phyloP scores from a whole-genome alignment of 306 rosid genomes.

The Carpinus fangiana region DNA sequence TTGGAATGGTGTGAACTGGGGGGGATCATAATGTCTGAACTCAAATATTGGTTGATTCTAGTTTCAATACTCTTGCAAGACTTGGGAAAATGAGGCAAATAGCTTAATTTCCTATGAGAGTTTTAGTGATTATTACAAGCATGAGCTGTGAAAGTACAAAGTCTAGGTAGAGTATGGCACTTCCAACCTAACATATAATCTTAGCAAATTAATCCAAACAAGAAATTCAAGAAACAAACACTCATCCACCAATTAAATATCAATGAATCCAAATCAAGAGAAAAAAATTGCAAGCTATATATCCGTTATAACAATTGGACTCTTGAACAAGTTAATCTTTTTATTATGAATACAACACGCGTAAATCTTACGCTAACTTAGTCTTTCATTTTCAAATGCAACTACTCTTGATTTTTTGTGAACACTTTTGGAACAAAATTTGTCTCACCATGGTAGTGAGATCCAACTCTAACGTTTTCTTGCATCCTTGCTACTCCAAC shows the following conservation, averaged over 20 bases:
- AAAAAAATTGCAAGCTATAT: neutral
- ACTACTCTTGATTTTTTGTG: constrained; percentile 44
- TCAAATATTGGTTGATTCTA: neutral
- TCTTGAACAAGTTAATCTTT: neutral
- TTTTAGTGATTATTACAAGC: constrained; percentile 6
- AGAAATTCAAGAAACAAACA: constrained; percentile 18
- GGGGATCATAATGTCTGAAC: too few relatives aligned
- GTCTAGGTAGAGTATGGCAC: constrained; percentile 1
- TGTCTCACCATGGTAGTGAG: neutral
- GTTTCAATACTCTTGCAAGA: constrained; percentile 9
- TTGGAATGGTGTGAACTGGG: neutral
- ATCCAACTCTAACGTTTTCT: constrained; percentile 25
- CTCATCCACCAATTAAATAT: constrained; percentile 2
- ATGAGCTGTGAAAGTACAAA: constrained; percentile 26
- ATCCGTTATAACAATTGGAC: neutral
- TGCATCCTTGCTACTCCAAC: constrained; percentile 29
- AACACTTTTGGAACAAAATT: constrained; percentile 39
- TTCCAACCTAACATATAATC: constrained; percentile 43
- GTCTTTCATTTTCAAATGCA: constrained; percentile 24
- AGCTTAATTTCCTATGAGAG: constrained; percentile 14
- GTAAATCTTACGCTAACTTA: constrained; percentile 4
- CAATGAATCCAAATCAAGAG: neutral
- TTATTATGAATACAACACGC: neutral
- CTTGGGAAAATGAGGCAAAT: constrained; percentile 4
- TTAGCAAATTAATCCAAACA: constrained; percentile 2